Conservation (phyloP, 2,329 filamentous ascomycete genomes). For the Sarocladiaceae sp. region DNA sequence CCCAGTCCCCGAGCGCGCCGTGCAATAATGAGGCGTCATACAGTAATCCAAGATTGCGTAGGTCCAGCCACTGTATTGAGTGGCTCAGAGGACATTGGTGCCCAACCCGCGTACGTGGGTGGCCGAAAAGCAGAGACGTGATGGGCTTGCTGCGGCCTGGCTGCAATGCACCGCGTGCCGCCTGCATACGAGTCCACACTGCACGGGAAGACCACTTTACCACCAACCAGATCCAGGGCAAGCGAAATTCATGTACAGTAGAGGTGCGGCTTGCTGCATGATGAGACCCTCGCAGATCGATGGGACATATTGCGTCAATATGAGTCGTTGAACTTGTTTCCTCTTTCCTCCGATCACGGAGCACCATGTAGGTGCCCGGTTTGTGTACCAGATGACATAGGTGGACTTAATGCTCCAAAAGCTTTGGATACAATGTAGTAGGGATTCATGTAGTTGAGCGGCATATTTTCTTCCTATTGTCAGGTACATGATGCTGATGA, state of each 20-base stretch:
- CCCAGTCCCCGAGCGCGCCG: not conserved
- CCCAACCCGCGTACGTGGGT: not conserved
- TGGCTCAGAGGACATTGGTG: not conserved
- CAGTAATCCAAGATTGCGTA: not conserved
- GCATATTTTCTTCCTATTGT: not conserved
- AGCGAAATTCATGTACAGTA: too few species aligned
- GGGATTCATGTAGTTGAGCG: too few species aligned
- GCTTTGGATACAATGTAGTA: too few species aligned
- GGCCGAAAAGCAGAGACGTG: not conserved
- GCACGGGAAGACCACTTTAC: not conserved
- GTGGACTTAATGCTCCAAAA: too few species aligned
- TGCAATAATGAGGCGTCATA: not conserved
- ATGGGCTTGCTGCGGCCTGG: not conserved
- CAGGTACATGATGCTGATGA: conserved; percentile 1
- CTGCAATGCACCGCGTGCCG: too few species aligned
- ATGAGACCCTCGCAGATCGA: too few species aligned
- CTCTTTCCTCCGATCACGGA: not conserved
- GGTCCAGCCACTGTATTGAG: not conserved
- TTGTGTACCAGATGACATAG: too few species aligned
- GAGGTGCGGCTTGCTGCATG: too few species aligned
- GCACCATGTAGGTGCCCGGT: too few species aligned
- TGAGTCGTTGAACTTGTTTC: not conserved
- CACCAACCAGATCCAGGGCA: too few species aligned
- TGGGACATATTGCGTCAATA: not conserved
- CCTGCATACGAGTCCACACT: too few species aligned